Base-by-base conservation (phyloP, 1,139 yeast species). In the Debaryomyces psychrophilus region DNA sequence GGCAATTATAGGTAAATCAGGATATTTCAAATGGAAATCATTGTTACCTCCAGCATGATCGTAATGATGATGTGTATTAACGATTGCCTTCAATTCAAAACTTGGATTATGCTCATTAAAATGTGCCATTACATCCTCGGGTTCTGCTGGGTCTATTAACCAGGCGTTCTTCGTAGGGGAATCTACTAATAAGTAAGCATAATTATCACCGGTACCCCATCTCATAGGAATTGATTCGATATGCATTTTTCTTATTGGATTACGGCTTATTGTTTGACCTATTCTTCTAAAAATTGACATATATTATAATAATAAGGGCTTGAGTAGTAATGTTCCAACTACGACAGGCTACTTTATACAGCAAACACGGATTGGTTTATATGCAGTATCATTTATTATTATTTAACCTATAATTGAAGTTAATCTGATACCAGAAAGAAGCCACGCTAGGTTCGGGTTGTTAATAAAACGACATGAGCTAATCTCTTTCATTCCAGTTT, bases 11-110 rank as follows among this genome's bases (percentile, higher is more conserved):
- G 92, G 90, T 41, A 85, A 59, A 37, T 68, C 73, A 1, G 85
- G 82, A 54, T 73, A 78, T 42, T 56, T 56, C 39, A 62, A 59
- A 50, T 69, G 75, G 56, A 65, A 65, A 22, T 68, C 73, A 26
- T 70, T 66, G 62, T 93, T 93, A 1, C 99, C 99, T 18, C 89
- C 97, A 1, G 97, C 77, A 67, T 93, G 99, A 62, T 93, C 99
- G 58, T 83, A 81, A 64, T 93, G 99, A 63, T 95, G 98, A 61
- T 93, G 99, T 1, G 99, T 93, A 64, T 93, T 93, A 45, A 89
- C 95, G 50, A 93, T 86, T 1, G 93, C 90, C 43, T 76, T 75
- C 48, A 92, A 69, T 49, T 73, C 76, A 49, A 64, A 70, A 29
- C 60, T 51, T 8, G 64, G 58, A 38, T 66, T 64, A 35, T 65